Evolutionary conservation across 441 rosid genomes (phyloP), one percentile per base, ranked within the genome.

Genomic region (Erodium chrysanthum): DNA sequence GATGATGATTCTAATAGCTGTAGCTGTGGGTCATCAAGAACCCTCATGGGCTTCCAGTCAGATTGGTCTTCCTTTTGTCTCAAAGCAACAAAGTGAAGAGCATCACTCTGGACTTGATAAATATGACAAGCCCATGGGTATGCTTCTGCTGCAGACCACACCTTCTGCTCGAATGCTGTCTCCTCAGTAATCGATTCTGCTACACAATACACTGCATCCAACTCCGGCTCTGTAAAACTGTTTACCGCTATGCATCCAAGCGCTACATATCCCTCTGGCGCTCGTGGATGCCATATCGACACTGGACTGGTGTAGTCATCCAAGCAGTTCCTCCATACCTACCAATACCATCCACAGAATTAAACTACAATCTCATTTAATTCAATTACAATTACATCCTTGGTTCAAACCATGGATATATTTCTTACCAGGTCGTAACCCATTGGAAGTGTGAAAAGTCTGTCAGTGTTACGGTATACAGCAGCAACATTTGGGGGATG

Each of bases 401-500:
- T n/a, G n/a, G 3, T 25, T 25, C 29, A 25, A 25, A 1, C 22
- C 17, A 17, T 10, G 7, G 54, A 33, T 12, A n/a, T 31, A 54
- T 35, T 52, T 54, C 92, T 87, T 80, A 91, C 97, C 81, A 94
- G 88, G 80, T 94, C 99, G 82, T 87, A 91, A 65, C 99, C 97
- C 52, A 86, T 64, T 12, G 97, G 97, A 72, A 73, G 80, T 50
- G 91, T 84, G 79, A 88, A 91, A 73, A 79, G 80, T 52, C 76
- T 54, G 35, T 80, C 79, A 31, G 18, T 66, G 60, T 85, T 80
- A 64, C 67, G 82, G 82, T 94, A 94, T 72, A 87, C 84, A 72
- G 99, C 99, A 67, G 96, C 92, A 65, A 89, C 95, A 77, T 83
- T 86, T 44, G 99, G 97, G 72, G 94, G 85, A 81, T 94, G 96